Conservation (phyloP, 768 basidiomycete genomes). For the Termitomyces sp. region DNA sequence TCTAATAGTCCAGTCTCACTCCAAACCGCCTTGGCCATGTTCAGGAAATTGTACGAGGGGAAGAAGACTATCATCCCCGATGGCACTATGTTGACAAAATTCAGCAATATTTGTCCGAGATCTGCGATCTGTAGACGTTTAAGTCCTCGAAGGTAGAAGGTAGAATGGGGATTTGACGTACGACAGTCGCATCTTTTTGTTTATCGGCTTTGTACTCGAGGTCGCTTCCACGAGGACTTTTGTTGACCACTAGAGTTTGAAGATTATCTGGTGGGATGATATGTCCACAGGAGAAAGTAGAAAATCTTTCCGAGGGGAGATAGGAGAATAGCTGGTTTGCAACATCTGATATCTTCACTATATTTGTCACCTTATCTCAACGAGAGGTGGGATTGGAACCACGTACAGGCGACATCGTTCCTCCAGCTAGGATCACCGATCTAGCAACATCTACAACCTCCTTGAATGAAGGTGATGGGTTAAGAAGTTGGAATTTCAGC, state of each 20-base stretch:
- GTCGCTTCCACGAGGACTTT: conserved; percentile 67
- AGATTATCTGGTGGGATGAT: conserved; percentile 82
- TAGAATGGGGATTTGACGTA: conserved; percentile 27
- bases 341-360: conserved; percentile 77
- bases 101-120: conserved; percentile 79
- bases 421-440: conserved; percentile 88
- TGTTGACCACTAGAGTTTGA: conserved; percentile 64
- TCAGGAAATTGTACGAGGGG: conserved; percentile 84
- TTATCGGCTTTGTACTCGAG: conserved; percentile 80
- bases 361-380: neutral
- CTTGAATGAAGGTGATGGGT: conserved; percentile 81
- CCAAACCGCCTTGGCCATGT: conserved; percentile 65
- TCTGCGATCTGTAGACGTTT: conserved; percentile 55
- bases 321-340: conserved; percentile 72
- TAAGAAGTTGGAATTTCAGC: conserved; percentile 88
- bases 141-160: neutral
- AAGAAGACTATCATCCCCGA: conserved; percentile 92
- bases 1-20: conserved; percentile 50
- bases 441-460: conserved; percentile 80
- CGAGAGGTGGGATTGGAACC: neutral
- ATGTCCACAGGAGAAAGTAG: conserved; percentile 87
- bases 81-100: conserved; percentile 72
- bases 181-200: conserved; percentile 58
- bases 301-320: conserved; percentile 54
- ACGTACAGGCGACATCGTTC: conserved; percentile 95